phyloP scores from a whole-genome alignment of 148 eudicot species.

The Cornus controversa region DNA sequence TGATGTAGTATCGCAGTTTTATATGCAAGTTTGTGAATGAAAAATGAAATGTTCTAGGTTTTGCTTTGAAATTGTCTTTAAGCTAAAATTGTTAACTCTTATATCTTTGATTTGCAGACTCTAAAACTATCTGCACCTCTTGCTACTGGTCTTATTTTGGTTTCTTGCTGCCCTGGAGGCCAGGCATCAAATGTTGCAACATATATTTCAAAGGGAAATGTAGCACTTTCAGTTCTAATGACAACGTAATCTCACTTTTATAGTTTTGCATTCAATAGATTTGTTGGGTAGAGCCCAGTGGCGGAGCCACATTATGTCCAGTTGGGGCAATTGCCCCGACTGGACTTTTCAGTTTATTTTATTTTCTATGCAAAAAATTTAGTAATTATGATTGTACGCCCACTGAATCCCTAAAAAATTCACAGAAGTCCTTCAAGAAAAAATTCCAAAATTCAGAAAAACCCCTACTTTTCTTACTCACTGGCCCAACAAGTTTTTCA shows the following conservation, averaged over 20 bases:
- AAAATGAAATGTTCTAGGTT: conserved; percentile 8
- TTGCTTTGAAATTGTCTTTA: background rate
- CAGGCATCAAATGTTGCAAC: conserved; percentile 99
- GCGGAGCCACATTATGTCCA: too few relatives aligned
- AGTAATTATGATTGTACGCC: too few relatives aligned
- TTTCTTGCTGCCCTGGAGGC: conserved; percentile 99
- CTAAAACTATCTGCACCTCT: conserved; percentile 94
- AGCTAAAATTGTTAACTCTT: conserved; percentile 14
- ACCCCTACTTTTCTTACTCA: too few relatives aligned
- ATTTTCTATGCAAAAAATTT: too few relatives aligned
- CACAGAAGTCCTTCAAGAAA: too few relatives aligned
- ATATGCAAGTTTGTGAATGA: background rate
- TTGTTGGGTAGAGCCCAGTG: too few relatives aligned
- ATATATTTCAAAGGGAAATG: conserved; percentile 95
- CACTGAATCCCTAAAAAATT: too few relatives aligned
- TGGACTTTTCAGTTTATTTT: too few relatives aligned
- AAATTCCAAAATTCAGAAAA: too few relatives aligned
- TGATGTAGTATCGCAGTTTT: background rate
- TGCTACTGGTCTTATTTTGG: conserved; percentile 97
- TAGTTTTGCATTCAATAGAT: background rate
- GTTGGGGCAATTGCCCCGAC: too few relatives aligned
- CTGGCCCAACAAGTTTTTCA: too few relatives aligned
- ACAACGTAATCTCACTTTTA: conserved; percentile 76
- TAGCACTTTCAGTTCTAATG: conserved; percentile 99
- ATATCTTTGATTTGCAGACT: conserved; percentile 45